Evolutionary conservation across 768 basidiomycete genomes (phyloP).

Genomic region (Pulveroboletus ravenelii): DNA sequence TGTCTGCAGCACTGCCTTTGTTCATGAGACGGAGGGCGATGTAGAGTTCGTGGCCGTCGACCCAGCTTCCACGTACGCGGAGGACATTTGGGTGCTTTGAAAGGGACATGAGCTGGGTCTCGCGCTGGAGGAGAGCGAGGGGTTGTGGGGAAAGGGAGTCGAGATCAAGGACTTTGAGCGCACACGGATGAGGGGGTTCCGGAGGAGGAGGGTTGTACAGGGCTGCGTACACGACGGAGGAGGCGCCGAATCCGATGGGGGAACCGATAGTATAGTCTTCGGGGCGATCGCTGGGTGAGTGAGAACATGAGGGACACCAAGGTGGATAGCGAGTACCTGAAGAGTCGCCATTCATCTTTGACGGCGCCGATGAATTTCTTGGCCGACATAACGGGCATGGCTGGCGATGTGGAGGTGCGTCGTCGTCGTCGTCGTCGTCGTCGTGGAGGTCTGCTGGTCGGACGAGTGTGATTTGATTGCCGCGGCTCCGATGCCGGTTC

Average conservation of each 20-base stretch:
- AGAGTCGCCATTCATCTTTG: slow-evolving; percentile 78
- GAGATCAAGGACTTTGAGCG: slow-evolving; percentile 87
- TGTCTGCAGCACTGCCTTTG: slow-evolving; percentile 79
- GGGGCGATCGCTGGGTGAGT: slow-evolving; percentile 50
- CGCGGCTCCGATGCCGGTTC: slow-evolving; percentile 13
- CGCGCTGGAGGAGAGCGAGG: slow-evolving; percentile 69
- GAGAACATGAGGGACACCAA: neutral
- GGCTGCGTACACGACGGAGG: slow-evolving; percentile 85
- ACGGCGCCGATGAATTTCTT: slow-evolving; percentile 71
- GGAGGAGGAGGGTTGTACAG: slow-evolving; percentile 46
- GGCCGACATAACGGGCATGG: slow-evolving; percentile 11
- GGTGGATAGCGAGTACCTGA: slow-evolving; percentile 46
- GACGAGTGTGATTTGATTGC: neutral
- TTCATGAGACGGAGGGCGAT: slow-evolving; percentile 91
- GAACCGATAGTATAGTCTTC: slow-evolving; percentile 71
- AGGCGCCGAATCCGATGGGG: slow-evolving; percentile 87
- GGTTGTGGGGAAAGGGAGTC: slow-evolving; percentile 70
- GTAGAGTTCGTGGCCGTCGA: slow-evolving; percentile 74
- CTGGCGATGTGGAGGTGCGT: neutral
- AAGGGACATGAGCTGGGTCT: slow-evolving; percentile 89
- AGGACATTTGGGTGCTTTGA: slow-evolving; percentile 92
- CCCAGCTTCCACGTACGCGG: slow-evolving; percentile 87
- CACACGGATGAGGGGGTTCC: slow-evolving; percentile 46
- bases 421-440: neutral
- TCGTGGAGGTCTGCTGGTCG: neutral